phyloP scores from a whole-genome alignment of 2,329 filamentous ascomycete species.

The Aspergillus arachidicola region DNA sequence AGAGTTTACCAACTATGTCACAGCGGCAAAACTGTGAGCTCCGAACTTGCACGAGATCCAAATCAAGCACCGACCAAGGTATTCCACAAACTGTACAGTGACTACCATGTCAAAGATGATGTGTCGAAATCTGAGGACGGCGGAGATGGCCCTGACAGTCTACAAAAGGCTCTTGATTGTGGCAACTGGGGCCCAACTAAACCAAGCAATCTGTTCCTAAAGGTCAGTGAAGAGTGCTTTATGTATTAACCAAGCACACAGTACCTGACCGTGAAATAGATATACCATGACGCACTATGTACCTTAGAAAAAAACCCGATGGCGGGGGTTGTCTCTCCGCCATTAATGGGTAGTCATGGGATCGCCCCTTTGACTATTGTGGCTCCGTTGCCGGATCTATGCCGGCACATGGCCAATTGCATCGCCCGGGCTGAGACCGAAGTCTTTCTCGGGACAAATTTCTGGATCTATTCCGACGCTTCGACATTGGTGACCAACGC shows the following conservation, averaged over 20 bases:
- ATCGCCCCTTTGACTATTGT: constrained; percentile 70
- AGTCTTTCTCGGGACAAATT: constrained; percentile 74
- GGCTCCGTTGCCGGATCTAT: constrained; percentile 69
- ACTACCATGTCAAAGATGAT: constrained; percentile 30
- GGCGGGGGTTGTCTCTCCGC: constrained; percentile 58
- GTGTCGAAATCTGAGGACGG: constrained; percentile 23
- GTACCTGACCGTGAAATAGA: constrained; percentile 30
- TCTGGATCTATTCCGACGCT: constrained; percentile 71
- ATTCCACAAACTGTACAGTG: constrained; percentile 59
- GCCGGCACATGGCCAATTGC: constrained; percentile 73
- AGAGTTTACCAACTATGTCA: constrained; percentile 57
- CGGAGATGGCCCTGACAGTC: constrained; percentile 39
- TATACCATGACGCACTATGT: constrained; percentile 66
- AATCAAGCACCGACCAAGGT: constrained; percentile 56
- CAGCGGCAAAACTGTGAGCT: constrained; percentile 58
- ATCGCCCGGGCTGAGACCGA: constrained; percentile 74
- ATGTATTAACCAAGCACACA: neutral
- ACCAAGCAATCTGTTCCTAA: constrained; percentile 70
- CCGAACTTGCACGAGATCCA: constrained; percentile 58
- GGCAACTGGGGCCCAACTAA: constrained; percentile 67
- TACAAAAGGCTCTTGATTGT: constrained; percentile 60
- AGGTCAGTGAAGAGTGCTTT: constrained; percentile 39
- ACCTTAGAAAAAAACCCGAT: constrained; percentile 43
- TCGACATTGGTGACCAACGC: constrained; percentile 69
- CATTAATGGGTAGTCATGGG: constrained; percentile 63